Evolutionary conservation across 768 basidiomycete species (phyloP).

Genomic region (Suillus hirtellus): DNA sequence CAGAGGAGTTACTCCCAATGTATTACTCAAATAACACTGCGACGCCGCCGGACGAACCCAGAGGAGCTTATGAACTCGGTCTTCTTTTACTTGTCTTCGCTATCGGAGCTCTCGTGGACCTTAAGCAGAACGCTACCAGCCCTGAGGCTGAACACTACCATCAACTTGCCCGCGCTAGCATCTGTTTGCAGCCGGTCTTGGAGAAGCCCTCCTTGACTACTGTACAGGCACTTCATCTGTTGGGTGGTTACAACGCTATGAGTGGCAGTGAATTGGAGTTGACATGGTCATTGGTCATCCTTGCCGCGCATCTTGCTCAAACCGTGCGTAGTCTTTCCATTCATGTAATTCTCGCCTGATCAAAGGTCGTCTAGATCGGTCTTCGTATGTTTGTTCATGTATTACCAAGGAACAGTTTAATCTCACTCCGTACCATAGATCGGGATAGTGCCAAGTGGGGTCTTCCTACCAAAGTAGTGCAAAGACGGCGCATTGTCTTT

Average conservation of each 20-base stretch:
- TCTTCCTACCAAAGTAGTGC: slow-evolving; percentile 59
- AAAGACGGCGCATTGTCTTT: slow-evolving; percentile 67
- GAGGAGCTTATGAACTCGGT: slow-evolving; percentile 49
- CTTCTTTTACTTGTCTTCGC: slow-evolving; percentile 53
- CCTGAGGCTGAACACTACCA: slow-evolving; percentile 62
- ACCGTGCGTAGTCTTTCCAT: slow-evolving; percentile 43
- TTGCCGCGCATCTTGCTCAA: slow-evolving; percentile 67
- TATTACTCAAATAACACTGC: slow-evolving; percentile 37
- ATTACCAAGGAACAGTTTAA: slow-evolving; percentile 9
- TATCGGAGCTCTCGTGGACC: slow-evolving; percentile 48
- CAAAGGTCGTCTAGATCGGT: slow-evolving; percentile 49
- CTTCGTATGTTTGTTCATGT: slow-evolving; percentile 52
- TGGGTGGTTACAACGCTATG: slow-evolving; percentile 73
- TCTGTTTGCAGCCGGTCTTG: slow-evolving; percentile 66
- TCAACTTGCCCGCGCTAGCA: slow-evolving; percentile 62
- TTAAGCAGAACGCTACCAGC: slow-evolving; percentile 30
- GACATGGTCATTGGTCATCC: slow-evolving; percentile 64
- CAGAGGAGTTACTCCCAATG: slow-evolving; percentile 41
- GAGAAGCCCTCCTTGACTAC: slow-evolving; percentile 73
- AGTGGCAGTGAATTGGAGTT: slow-evolving; percentile 69
- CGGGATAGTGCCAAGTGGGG: slow-evolving; percentile 68
- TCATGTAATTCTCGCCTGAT: slow-evolving; percentile 14
- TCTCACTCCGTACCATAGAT: slow-evolving; percentile 35
- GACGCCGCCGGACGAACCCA: slow-evolving; percentile 37
- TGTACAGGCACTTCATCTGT: slow-evolving; percentile 66